Base-by-base conservation (phyloP, 1,139 yeast genomes). In the Saccharomyces hybrid region DNA sequence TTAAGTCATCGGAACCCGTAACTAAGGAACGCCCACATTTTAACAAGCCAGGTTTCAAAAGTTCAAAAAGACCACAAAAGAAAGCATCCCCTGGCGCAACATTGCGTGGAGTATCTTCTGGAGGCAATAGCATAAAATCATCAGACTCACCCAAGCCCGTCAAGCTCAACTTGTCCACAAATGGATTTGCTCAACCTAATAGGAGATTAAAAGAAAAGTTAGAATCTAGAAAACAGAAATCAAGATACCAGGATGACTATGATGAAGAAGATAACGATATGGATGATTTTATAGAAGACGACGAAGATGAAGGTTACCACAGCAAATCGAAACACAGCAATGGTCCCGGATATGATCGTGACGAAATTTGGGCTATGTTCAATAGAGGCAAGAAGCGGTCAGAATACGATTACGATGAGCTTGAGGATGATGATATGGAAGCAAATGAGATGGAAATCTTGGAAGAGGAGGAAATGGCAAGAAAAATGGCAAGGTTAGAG, bases 391-490 rank as follows among this genome's bases (percentile, higher is more conserved):
- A 78, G 59, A 74, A 77, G 54, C 71, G 84, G 47, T 64, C 74
- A 1, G 71, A 76, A 50, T 75, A 74, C 57, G 72, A 73, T 41
- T 69, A 74, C 47, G 76, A 76, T 57, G 82, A 79, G 55, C 67
- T 66, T 50, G 59, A 59, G 27, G 61, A 61, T 16, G 58, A 63
- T 38, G 76, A 79, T 51, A 91, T 91, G 97, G 97, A 91, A 66
- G 96, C 96, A 5, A 85, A 95, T 0, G 97, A 96, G 23, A 84
- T 84, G 29, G 96, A 91, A 61, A 82, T 91, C 42, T 73, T 89
- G 47, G 88, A 81, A 53, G 98, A 91, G 65, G 98, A 91, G 69
- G 78, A 73, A 60, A 69, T 80, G 47, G 85, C 96, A 4, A 76
- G 83, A 51, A 74, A 70, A 52, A 72, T 72, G 55, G 96, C 90